phyloP scores from a whole-genome alignment of 345 rosid genomes.

The Aquilaria malaccensis region DNA sequence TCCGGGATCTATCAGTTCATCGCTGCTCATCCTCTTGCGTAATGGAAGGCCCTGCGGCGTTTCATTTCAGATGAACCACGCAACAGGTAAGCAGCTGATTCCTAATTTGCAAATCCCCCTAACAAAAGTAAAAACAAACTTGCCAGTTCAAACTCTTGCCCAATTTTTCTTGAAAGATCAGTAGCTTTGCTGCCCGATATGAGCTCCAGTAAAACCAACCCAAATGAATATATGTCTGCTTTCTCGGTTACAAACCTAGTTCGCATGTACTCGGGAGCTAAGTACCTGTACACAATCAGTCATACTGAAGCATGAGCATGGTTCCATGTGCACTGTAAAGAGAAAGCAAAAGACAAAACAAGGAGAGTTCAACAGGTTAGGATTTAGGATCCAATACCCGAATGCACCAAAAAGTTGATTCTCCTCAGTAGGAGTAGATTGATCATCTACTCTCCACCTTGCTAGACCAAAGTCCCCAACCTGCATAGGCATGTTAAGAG shows the following conservation, averaged over 20 bases:
- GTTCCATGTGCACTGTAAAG: neutral
- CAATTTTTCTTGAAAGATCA: slow-evolving; percentile 26
- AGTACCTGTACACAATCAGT: slow-evolving; percentile 18
- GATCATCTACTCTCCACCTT: slow-evolving; percentile 57
- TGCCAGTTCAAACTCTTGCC: slow-evolving; percentile 30
- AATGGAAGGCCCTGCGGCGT: slow-evolving; percentile 26
- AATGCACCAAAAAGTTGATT: slow-evolving; percentile 46
- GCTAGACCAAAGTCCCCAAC: slow-evolving; percentile 72
- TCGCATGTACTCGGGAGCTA: slow-evolving; percentile 38
- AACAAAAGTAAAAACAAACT: neutral
- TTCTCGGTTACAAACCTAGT: slow-evolving; percentile 35
- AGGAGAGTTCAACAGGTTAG: neutral
- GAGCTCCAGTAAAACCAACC: slow-evolving; percentile 34
- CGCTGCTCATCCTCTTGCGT: slow-evolving; percentile 17
- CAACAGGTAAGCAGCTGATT: neutral
- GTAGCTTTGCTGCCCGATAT: slow-evolving; percentile 29
- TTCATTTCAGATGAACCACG: neutral
- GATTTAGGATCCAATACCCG: slow-evolving; percentile 28
- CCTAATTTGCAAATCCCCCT: neutral
- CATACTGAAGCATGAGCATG: no score
- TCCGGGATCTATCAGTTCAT: slow-evolving; percentile 27
- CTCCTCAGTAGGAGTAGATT: slow-evolving; percentile 37
- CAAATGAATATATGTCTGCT: slow-evolving; percentile 38
- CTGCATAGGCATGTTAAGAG: slow-evolving; percentile 11
- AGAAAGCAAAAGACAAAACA: neutral